A percentile compares a stretch with the other conserved stretches of the same genome.
Evolutionary conservation across 257 asterid species (phyloP).

Genomic region (Solanum corneliomulleri): DNA sequence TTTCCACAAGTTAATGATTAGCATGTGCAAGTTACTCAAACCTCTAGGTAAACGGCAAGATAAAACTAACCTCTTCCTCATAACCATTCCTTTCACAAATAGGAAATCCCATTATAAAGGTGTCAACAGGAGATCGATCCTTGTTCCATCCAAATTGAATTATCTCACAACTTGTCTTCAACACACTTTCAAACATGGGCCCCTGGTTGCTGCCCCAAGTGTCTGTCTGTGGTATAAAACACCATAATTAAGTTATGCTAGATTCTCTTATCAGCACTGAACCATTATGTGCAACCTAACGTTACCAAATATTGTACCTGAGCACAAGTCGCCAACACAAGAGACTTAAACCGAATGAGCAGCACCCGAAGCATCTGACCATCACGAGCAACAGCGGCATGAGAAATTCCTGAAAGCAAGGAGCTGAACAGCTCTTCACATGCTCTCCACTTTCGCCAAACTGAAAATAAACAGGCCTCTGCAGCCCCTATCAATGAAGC

Average conservation of each 20-base stretch:
- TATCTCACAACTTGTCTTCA: slow-evolving; percentile 83
- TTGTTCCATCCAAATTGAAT: slow-evolving; percentile 85
- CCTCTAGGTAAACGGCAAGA: neutral
- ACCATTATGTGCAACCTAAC: neutral
- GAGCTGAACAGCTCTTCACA: slow-evolving; percentile 92
- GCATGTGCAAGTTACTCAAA: neutral
- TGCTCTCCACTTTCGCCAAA: slow-evolving; percentile 83
- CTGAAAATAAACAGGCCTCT: slow-evolving; percentile 72
- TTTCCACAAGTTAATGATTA: neutral
- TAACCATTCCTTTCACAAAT: slow-evolving; percentile 80
- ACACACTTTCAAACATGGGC: slow-evolving; percentile 72
- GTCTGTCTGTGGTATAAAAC: slow-evolving; percentile 50
- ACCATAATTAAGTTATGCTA: slow-evolving; percentile 3
- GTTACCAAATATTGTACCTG: slow-evolving; percentile 44
- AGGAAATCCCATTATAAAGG: slow-evolving; percentile 91
- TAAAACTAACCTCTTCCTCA: slow-evolving; percentile 63
- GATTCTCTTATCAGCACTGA: slow-evolving; percentile 8
- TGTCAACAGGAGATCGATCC: slow-evolving; percentile 89
- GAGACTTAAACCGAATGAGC: slow-evolving; percentile 83
- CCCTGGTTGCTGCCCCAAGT: slow-evolving; percentile 71
- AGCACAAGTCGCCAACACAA: slow-evolving; percentile 77
- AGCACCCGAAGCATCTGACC: slow-evolving; percentile 91
- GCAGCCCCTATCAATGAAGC: slow-evolving; percentile 78
- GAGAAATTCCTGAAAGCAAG: slow-evolving; percentile 82
- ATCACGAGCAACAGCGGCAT: slow-evolving; percentile 70